These are phyloP conservation scores for Chrysophaeum taylorii DNA, from an alignment of 352 stramenopile species.

Conservation along the genomic window DNA sequence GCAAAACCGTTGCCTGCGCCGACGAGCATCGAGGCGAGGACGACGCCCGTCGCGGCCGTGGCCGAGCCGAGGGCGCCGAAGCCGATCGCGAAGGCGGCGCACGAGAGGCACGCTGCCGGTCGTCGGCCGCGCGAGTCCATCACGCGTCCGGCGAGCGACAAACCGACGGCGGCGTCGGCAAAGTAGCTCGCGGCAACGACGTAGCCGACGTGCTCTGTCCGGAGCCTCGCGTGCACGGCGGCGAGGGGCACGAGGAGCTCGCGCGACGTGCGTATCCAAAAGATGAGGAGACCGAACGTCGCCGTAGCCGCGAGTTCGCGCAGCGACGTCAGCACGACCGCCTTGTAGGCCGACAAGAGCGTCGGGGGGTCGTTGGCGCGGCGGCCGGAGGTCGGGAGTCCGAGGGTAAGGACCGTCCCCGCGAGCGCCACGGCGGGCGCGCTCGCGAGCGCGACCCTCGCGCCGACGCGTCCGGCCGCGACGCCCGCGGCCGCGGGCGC, in stretches of 20 bases:
- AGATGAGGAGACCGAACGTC: neutral
- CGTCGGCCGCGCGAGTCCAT: neutral
- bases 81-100: neutral
- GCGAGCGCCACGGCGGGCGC: neutral
- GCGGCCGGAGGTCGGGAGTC: neutral
- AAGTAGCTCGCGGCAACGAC: neutral
- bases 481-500: neutral
- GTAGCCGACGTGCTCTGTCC: neutral
- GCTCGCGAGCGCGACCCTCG: neutral
- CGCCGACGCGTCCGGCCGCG: neutral
- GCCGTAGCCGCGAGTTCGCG: too few species aligned
- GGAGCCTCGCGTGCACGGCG: neutral
- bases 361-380: neutral
- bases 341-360: neutral
- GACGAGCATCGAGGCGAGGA: neutral
- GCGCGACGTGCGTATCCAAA: neutral
- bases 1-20: neutral
- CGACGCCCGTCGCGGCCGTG: neutral
- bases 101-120: neutral
- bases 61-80: neutral
- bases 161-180: neutral
- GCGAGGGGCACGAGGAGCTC: neutral
- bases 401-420: neutral
- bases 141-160: neutral
- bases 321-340: neutral